Evolutionary conservation across 768 basidiomycete genomes (phyloP).

Genomic region (Tricholoma furcatifolium): DNA sequence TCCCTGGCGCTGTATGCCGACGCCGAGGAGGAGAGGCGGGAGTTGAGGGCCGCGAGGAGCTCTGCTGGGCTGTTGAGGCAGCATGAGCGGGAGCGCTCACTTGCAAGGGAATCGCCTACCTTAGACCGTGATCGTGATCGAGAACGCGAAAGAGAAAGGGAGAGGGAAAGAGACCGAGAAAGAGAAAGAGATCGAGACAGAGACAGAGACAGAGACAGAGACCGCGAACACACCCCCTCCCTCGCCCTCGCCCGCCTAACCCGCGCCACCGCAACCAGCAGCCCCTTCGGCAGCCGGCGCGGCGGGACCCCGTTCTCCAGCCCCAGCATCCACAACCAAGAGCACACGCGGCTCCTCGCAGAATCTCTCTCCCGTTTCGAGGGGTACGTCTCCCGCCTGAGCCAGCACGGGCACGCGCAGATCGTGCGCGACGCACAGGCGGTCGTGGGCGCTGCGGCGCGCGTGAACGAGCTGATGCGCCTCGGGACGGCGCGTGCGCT

Average conservation of each 20-base stretch:
- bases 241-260: too few relatives aligned
- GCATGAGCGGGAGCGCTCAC: too few relatives aligned
- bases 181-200: too few relatives aligned
- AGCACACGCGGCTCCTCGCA: conserved; percentile 70
- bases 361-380: conserved; percentile 74
- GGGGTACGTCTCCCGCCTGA: conserved; percentile 49
- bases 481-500: conserved; percentile 56
- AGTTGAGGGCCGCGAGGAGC: too few relatives aligned
- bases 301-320: conserved; percentile 9
- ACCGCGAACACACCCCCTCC: too few relatives aligned
- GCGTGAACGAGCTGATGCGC: conserved; percentile 61
- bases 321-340: conserved; percentile 31
- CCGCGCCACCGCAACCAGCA: conserved; percentile 10
- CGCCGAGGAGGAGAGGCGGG: too few relatives aligned
- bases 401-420: conserved; percentile 38
- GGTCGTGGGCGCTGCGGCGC: conserved; percentile 65
- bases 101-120: too few relatives aligned
- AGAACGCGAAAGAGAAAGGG: too few relatives aligned
- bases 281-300: conserved; percentile 27
- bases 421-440: conserved; percentile 60
- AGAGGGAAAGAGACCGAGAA: too few relatives aligned
- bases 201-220: not conserved
- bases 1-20: too few relatives aligned
- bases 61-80: too few relatives aligned
- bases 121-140: too few relatives aligned